These are phyloP conservation scores for Leucaena leucocephala DNA, from an alignment of 306 rosid genomes.

Conservation along the genomic window DNA sequence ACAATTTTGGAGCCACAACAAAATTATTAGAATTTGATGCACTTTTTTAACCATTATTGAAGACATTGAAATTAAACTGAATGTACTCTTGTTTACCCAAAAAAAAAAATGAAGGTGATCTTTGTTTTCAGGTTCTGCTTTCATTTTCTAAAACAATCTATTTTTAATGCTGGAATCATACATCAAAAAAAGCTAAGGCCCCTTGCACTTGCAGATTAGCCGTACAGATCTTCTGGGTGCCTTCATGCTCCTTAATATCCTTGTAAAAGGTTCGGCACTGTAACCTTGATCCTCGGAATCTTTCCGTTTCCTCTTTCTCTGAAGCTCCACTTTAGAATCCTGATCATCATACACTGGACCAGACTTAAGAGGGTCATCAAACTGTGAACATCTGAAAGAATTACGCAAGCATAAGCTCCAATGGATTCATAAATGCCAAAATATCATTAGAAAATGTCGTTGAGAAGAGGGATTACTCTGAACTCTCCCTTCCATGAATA, in stretches of 20 bases:
- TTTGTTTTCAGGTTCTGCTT: background rate
- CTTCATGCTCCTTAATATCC: slow-evolving; percentile 61
- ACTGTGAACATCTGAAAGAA: slow-evolving; percentile 66
- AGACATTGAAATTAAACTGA: background rate
- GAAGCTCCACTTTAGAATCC: slow-evolving; percentile 43
- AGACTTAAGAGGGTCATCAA: slow-evolving; percentile 45
- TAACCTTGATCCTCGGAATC: slow-evolving; percentile 42
- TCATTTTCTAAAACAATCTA: background rate
- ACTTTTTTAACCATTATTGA: slow-evolving; percentile 11
- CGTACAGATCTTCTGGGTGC: slow-evolving; percentile 64
- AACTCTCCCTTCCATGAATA: slow-evolving; percentile 52
- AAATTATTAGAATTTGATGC: background rate
- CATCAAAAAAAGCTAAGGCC: slow-evolving; percentile 26
- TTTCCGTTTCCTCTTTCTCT: slow-evolving; percentile 48
- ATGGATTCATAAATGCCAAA: slow-evolving; percentile 24
- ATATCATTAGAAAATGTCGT: slow-evolving; percentile 17
- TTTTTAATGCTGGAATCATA: slow-evolving; percentile 12
- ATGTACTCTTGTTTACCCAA: background rate
- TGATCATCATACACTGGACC: slow-evolving; percentile 38
- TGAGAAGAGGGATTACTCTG: slow-evolving; percentile 53
- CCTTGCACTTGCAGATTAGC: slow-evolving; percentile 58
- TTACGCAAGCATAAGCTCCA: slow-evolving; percentile 32
- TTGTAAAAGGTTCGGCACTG: slow-evolving; percentile 41
- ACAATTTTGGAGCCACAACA: background rate
- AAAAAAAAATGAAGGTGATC: background rate